Evolutionary conservation across 257 asterid species (phyloP).

Genomic region (Salvia miltiorrhiza): DNA sequence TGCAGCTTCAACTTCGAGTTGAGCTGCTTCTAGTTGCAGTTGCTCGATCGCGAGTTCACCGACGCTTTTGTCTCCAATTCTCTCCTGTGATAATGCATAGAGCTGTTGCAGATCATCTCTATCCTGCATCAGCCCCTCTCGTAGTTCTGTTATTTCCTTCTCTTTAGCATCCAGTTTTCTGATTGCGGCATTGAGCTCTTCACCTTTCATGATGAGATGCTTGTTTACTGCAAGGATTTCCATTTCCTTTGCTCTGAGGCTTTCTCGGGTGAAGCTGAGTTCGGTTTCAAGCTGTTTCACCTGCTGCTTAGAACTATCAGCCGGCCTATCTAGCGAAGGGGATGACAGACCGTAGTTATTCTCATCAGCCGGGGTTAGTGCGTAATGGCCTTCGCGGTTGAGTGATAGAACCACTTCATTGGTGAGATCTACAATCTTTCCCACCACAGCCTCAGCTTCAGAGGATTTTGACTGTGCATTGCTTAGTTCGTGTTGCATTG

Average conservation of each 20-base stretch:
- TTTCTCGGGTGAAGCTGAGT: slow-evolving; percentile 52
- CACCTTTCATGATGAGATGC: slow-evolving; percentile 56
- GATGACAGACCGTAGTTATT: slow-evolving; percentile 12
- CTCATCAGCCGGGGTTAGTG: slow-evolving; percentile 24
- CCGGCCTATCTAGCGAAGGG: slow-evolving; percentile 19
- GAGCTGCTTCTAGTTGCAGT: slow-evolving; percentile 67
- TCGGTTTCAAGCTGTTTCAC: slow-evolving; percentile 60
- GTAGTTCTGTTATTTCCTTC: slow-evolving; percentile 51
- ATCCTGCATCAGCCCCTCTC: slow-evolving; percentile 43
- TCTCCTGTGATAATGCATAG: slow-evolving; percentile 55
- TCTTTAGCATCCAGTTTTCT: slow-evolving; percentile 50
- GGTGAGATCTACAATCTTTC: slow-evolving; percentile 61
- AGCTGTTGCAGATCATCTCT: slow-evolving; percentile 43
- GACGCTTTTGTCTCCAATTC: slow-evolving; percentile 43
- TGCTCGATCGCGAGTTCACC: slow-evolving; percentile 70
- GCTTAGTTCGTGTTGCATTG: slow-evolving; percentile 50
- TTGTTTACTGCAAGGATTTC: slow-evolving; percentile 59
- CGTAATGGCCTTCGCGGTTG: slow-evolving; percentile 23
- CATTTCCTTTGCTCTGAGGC: slow-evolving; percentile 61
- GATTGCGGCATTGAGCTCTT: slow-evolving; percentile 49
- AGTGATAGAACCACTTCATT: slow-evolving; percentile 48
- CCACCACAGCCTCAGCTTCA: slow-evolving; percentile 71
- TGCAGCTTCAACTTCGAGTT: slow-evolving; percentile 79
- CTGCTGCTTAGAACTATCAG: slow-evolving; percentile 40
- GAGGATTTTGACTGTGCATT: slow-evolving; percentile 40